Conservation (phyloP, 129 eudicot genomes). For the Lonicera japonica region DNA sequence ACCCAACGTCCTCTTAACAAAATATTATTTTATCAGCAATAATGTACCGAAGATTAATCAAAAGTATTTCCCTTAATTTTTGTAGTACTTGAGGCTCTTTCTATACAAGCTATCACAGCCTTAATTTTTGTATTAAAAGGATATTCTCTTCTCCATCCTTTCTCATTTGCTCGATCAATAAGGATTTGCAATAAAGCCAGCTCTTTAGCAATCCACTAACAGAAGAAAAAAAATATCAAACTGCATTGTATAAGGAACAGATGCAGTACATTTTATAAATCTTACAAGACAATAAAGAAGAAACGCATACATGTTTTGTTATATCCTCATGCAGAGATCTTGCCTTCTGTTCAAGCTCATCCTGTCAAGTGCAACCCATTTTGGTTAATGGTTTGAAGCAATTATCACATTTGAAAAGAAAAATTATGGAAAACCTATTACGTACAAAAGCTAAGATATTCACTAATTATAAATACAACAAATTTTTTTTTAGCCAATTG, state of each 20-base stretch:
- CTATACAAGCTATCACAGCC: background rate
- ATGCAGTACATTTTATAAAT: background rate
- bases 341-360: conserved; percentile 62
- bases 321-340: conserved; percentile 57
- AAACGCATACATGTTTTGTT: conserved; percentile 44
- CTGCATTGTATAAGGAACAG: too few species aligned
- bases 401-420: background rate
- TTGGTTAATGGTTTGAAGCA: background rate
- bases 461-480: too few species aligned
- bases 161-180: conserved; percentile 28
- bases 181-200: conserved; percentile 15
- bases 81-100: background rate
- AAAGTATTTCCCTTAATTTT: background rate
- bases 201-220: conserved; percentile 24
- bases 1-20: too few species aligned
- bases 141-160: conserved; percentile 30
- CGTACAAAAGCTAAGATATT: background rate
- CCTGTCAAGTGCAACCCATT: conserved; percentile 41
- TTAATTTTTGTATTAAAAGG: conserved; percentile 6
- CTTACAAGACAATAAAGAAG: background rate
- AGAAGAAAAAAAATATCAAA: background rate
- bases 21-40: background rate
- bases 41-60: background rate
- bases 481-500: background rate
- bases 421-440: background rate